These are phyloP conservation scores for Dioszegia crocea DNA, from an alignment of 768 basidiomycete species.

Conservation along the genomic window DNA sequence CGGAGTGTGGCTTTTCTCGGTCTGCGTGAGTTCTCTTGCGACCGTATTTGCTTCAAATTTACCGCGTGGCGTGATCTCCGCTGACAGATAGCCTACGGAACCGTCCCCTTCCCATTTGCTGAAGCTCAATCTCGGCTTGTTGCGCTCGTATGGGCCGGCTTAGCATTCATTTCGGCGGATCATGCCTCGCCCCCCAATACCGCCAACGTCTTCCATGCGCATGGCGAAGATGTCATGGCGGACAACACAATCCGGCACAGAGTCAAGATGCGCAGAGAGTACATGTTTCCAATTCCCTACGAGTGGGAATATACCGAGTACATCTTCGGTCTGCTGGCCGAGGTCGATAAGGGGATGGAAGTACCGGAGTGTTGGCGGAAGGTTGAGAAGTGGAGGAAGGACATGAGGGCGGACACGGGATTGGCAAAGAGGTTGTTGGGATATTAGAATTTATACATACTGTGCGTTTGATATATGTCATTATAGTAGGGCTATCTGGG, in stretches of 20 bases:
- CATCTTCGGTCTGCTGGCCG: constrained; percentile 31
- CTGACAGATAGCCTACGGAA: constrained; percentile 50
- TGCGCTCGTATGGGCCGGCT: constrained; percentile 39
- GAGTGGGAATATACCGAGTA: constrained; percentile 42
- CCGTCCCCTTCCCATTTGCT: constrained; percentile 70
- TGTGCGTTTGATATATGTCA: too few relatives aligned
- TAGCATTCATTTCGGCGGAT: constrained; percentile 19
- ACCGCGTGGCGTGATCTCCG: too few relatives aligned
- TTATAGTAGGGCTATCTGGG: too few relatives aligned
- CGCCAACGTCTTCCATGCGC: constrained; percentile 17
- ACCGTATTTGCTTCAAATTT: too few relatives aligned
- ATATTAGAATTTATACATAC: too few relatives aligned
- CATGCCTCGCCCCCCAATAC: constrained; percentile 17
- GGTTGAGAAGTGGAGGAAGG: constrained; percentile 38
- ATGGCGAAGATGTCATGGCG: neutral
- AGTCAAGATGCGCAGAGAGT: constrained; percentile 19
- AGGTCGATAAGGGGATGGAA: constrained; percentile 21
- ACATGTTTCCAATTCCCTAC: constrained; percentile 42
- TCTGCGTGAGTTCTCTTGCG: constrained; percentile 45
- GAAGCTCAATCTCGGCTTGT: constrained; percentile 67
- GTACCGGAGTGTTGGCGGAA: constrained; percentile 26
- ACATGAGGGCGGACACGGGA: constrained; percentile 27
- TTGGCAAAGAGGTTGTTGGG: constrained; percentile 38
- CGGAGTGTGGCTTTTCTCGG: constrained; percentile 45
- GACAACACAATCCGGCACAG: constrained; percentile 10